Evolutionary conservation across 768 basidiomycete genomes (phyloP).

Genomic region (Chalciporus chontae): DNA sequence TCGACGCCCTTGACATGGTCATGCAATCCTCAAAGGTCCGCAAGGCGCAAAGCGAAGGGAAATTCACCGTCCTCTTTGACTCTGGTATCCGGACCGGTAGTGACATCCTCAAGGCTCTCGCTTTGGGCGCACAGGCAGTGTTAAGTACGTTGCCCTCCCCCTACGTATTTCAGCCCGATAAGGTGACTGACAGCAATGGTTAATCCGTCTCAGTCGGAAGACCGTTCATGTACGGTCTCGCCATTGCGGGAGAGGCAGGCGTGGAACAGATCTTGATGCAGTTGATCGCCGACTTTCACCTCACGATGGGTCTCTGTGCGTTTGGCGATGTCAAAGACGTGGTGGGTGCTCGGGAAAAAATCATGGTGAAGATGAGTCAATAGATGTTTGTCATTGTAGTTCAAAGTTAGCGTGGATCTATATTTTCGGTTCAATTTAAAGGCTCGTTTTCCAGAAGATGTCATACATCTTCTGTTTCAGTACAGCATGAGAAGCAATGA

Average conservation of each 20-base stretch:
- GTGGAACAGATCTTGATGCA: constrained; percentile 46
- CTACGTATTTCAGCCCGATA: background rate
- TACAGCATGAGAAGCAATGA: too few species aligned
- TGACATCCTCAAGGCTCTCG: constrained; percentile 54
- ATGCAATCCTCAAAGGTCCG: constrained; percentile 57
- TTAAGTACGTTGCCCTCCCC: constrained; percentile 30
- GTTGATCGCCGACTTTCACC: constrained; percentile 41
- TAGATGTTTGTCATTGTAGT: background rate
- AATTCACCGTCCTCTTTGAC: constrained; percentile 69
- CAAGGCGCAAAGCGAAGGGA: constrained; percentile 54
- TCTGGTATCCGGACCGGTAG: constrained; percentile 53
- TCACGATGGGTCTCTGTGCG: constrained; percentile 43
- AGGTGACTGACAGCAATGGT: background rate
- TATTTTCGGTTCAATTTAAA: background rate
- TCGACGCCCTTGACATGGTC: constrained; percentile 68
- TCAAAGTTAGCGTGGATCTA: too few species aligned
- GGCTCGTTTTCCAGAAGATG: too few species aligned
- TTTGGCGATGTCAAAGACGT: constrained; percentile 36
- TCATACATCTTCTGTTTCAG: too few species aligned
- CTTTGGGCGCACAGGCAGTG: constrained; percentile 54
- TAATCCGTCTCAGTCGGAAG: constrained; percentile 34
- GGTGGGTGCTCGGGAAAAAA: constrained; percentile 32
- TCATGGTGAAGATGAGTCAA: constrained; percentile 28
- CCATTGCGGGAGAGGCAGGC: constrained; percentile 45
- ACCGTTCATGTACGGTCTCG: constrained; percentile 46